These are phyloP conservation scores for Fusarium virguliforme DNA, from an alignment of 2,329 filamentous ascomycete genomes.

Conservation along the genomic window DNA sequence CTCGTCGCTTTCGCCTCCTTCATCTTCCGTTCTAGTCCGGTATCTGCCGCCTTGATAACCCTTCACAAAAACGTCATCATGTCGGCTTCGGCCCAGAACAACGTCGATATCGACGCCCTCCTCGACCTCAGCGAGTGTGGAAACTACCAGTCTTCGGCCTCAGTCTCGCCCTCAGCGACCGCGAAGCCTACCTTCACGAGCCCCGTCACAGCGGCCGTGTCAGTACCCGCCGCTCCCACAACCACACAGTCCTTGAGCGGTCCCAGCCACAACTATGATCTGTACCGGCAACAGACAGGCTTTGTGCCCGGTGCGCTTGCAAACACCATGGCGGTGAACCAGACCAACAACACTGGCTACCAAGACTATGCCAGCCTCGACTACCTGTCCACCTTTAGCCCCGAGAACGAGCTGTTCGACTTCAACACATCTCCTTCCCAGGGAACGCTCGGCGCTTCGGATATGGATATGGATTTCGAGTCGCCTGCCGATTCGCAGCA, in stretches of 20 bases:
- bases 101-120: conserved; percentile 71
- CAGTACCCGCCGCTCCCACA: conserved; percentile 70
- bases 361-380: conserved; percentile 66
- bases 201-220: conserved; percentile 67
- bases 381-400: conserved; percentile 70
- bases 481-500: conserved; percentile 69
- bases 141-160: conserved; percentile 69
- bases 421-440: conserved; percentile 79
- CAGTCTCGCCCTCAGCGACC: conserved; percentile 69
- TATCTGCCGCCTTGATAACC: conserved; percentile 31
- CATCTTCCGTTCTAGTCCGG: conserved; percentile 18
- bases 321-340: conserved; percentile 84
- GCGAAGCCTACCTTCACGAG: conserved; percentile 70
- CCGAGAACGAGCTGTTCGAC: conserved; percentile 78
- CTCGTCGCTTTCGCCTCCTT: conserved; percentile 25
- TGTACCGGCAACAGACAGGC: conserved; percentile 96
- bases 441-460: conserved; percentile 70
- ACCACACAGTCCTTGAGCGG: conserved; percentile 77
- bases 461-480: conserved; percentile 76
- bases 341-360: conserved; percentile 71
- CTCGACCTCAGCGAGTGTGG: conserved; percentile 77
- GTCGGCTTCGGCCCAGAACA: conserved; percentile 62
- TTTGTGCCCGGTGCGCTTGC: conserved; percentile 88
- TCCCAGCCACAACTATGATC: conserved; percentile 94
- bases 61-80: conserved; percentile 50